These are phyloP conservation scores for Xerocomus nothofagi DNA, from an alignment of 1,284 basidiomycete genomes.

Conservation along the genomic window DNA sequence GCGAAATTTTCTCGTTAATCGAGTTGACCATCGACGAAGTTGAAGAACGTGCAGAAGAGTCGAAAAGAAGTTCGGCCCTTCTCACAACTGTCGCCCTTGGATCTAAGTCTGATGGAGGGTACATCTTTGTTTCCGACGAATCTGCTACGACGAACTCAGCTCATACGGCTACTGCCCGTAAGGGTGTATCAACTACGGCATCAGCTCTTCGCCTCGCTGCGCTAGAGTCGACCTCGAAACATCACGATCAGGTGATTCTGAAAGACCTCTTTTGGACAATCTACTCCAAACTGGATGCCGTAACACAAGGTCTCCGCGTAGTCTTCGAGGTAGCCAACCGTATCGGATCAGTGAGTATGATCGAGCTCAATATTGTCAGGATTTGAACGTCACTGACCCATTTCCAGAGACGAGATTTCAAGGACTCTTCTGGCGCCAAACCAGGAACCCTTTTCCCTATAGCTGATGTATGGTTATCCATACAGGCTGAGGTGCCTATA, in stretches of 20 bases:
- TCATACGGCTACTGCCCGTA: slow-evolving; percentile 11
- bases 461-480: slow-evolving; percentile 87
- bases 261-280: slow-evolving; percentile 97
- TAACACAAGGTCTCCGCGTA: slow-evolving; percentile 91
- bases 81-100: slow-evolving; percentile 27
- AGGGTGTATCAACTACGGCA: slow-evolving; percentile 38
- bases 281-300: slow-evolving; percentile 95
- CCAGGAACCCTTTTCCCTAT: slow-evolving; percentile 76
- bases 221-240: slow-evolving; percentile 73
- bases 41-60: slow-evolving; percentile 80
- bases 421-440: slow-evolving; percentile 76
- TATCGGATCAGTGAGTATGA: slow-evolving; percentile 74
- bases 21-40: slow-evolving; percentile 91
- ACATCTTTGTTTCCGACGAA: slow-evolving; percentile 48
- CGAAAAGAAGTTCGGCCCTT: slow-evolving; percentile 54
- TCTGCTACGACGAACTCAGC: slow-evolving; percentile 17
- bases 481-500: slow-evolving; percentile 80
- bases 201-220: slow-evolving; percentile 69
- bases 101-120: slow-evolving; percentile 47
- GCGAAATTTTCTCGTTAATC: slow-evolving; percentile 85
- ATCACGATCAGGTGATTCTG: slow-evolving; percentile 81
- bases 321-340: slow-evolving; percentile 89
- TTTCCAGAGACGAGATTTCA: slow-evolving; percentile 80
- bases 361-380: slow-evolving; percentile 1
- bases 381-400: slow-evolving; percentile 3